Percentiles rank a stretch among this genome's conserved stretches.
Evolutionary conservation across 768 basidiomycete species (phyloP).

Genomic region (Hericium coralloides): DNA sequence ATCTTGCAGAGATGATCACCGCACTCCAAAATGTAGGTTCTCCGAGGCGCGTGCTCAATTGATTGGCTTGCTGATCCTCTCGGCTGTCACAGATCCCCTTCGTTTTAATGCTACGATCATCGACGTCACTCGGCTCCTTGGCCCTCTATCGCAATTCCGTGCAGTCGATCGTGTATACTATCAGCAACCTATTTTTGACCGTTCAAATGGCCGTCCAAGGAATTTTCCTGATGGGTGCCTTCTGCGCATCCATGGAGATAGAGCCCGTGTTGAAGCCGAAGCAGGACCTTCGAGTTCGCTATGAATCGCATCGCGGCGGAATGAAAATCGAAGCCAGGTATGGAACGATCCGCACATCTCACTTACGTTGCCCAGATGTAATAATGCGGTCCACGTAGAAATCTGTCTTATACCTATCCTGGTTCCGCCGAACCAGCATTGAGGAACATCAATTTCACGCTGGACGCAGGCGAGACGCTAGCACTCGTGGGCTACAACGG

Average conservation of each 20-base stretch:
- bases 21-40: slow-evolving; percentile 61
- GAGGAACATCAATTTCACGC: slow-evolving; percentile 56
- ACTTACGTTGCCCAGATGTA: slow-evolving; percentile 1
- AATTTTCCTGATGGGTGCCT: slow-evolving; percentile 82
- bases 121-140: slow-evolving; percentile 72
- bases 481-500: slow-evolving; percentile 85
- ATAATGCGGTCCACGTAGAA: slow-evolving; percentile 23
- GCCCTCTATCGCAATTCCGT: slow-evolving; percentile 75
- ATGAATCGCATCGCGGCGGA: slow-evolving; percentile 41
- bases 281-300: slow-evolving; percentile 41
- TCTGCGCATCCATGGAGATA: slow-evolving; percentile 66
- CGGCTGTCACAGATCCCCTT: slow-evolving; percentile 52
- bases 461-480: slow-evolving; percentile 69
- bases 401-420: slow-evolving; percentile 73
- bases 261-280: slow-evolving; percentile 59
- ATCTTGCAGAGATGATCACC: slow-evolving; percentile 53
- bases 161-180: slow-evolving; percentile 59
- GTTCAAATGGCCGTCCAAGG: slow-evolving; percentile 73
- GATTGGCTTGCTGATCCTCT: slow-evolving; percentile 9
- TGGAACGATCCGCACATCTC: slow-evolving; percentile 8
- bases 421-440: slow-evolving; percentile 61
- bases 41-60: background rate
- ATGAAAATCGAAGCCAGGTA: slow-evolving; percentile 67
- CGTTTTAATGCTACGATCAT: slow-evolving; percentile 61
- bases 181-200: slow-evolving; percentile 53